Evolutionary conservation across 352 stramenopile genomes (phyloP), one percentile per base, ranked within the genome.

Genomic region (Phytopythium litorale): DNA sequence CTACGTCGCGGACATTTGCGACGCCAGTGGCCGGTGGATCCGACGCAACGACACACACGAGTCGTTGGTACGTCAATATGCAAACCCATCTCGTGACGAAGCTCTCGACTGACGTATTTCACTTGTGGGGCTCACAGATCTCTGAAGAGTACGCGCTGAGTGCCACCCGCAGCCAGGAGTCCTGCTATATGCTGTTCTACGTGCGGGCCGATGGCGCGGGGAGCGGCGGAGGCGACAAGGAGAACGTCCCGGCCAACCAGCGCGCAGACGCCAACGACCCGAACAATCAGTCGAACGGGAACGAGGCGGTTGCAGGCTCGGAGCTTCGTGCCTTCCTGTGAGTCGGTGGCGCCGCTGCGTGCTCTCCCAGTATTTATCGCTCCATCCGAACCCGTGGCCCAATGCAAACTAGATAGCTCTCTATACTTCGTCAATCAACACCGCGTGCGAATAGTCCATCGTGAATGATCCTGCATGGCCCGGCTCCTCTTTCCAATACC

Each of bases 171-270:
- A 91, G 83, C 33, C 85, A 92, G 43, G 83, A 94, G 59, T 94
- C 85, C 18, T 94, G 85, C 61, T 96, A 96, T 61, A 91, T 96
- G 81, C 76, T 94, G 33, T 94, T 96, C 59, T 96, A 94, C 59
- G 81, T 92, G 30, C 76, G 79, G 40, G 65, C 66, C 6, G 71
- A 81, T 18, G 68, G 62, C 25, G 66, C 62, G 18, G 55, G 43
- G 21, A 35, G 21, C 6, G 35, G 62, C 18, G 49, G 56, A 30
- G 68, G 68, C 46, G 81, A 87, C 65, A 92, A 94, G 55, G 82
- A 94, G 68, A 94, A 92, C 58, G 60, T 83, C 15, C 75, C 66
- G 32, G 25, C 65, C 11, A 79, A 71, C 45, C 56, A 52, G 18
- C 52, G 25, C 30, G 30, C 35, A 32, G 28, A 60, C 56, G 40